These are phyloP conservation scores for Turnera subulata DNA, from an alignment of 345 rosid species.

Conservation along the genomic window DNA sequence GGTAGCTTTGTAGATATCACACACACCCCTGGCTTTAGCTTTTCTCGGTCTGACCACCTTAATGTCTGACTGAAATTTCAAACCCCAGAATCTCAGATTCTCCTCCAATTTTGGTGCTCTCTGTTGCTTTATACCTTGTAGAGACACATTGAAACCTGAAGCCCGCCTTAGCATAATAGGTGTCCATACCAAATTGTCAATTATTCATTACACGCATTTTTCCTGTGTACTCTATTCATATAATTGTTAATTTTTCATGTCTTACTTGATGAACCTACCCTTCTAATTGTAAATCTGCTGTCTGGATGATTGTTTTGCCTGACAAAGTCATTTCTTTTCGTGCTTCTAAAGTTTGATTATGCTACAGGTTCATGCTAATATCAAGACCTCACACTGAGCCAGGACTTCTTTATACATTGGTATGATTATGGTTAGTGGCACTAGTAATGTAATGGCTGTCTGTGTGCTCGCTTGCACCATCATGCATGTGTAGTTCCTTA, in stretches of 20 bases:
- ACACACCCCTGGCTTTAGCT: too few relatives aligned
- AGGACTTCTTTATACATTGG: conserved; percentile 82
- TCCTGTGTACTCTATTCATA: background rate
- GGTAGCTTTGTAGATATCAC: too few relatives aligned
- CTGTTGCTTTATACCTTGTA: too few relatives aligned
- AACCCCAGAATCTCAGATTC: too few relatives aligned
- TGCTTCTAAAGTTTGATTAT: conserved; percentile 10
- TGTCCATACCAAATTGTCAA: too few relatives aligned
- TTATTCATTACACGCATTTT: too few relatives aligned
- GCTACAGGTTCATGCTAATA: conserved; percentile 77
- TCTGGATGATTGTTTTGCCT: background rate
- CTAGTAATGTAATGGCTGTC: background rate
- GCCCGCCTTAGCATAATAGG: too few relatives aligned
- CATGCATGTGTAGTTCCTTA: background rate
- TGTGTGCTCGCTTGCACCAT: too few relatives aligned
- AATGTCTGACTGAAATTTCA: too few relatives aligned
- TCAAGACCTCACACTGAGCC: conserved; percentile 73
- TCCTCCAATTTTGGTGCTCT: too few relatives aligned
- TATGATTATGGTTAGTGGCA: conserved; percentile 22
- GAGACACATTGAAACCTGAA: too few relatives aligned
- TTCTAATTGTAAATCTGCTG: background rate
- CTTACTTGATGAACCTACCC: background rate
- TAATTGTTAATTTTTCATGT: background rate
- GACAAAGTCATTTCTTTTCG: conserved; percentile 8
- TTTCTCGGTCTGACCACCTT: too few relatives aligned